phyloP scores from a whole-genome alignment of 805 yeast species.

The Starmerella scarabaei region DNA sequence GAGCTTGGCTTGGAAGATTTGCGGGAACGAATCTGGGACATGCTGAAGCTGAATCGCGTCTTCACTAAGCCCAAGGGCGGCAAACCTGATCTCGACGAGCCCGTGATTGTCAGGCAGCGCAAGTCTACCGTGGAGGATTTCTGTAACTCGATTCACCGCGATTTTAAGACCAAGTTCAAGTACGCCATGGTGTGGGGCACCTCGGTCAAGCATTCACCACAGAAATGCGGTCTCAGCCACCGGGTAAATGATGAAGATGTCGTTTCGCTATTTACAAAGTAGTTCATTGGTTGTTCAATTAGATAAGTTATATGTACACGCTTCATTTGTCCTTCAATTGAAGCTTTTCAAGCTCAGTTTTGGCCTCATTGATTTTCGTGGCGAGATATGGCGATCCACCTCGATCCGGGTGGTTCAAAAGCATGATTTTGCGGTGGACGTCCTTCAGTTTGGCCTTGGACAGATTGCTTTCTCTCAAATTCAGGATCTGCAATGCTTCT shows the following conservation, averaged over 20 bases:
- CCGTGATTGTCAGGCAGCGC: conserved; percentile 71
- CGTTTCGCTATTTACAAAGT: conserved; percentile 78
- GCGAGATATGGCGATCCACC: conserved; percentile 78
- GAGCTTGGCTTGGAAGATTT: conserved; percentile 78
- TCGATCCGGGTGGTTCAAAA: conserved; percentile 75
- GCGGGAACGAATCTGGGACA: conserved; percentile 86
- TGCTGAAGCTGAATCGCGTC: conserved; percentile 62
- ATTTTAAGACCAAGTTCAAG: conserved; percentile 80
- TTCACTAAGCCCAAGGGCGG: conserved; percentile 78
- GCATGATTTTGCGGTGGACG: conserved; percentile 64
- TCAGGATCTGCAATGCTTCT: conserved; percentile 78
- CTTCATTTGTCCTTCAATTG: conserved; percentile 19
- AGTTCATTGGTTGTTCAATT: conserved; percentile 12
- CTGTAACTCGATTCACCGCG: conserved; percentile 85
- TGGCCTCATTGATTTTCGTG: conserved; percentile 77
- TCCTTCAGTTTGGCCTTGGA: conserved; percentile 39
- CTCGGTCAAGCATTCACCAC: conserved; percentile 89
- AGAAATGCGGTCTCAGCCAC: conserved; percentile 84
- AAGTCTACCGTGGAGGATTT: conserved; percentile 71
- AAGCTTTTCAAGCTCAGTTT: conserved; percentile 55
- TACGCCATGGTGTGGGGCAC: conserved; percentile 96
- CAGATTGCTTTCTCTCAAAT: conserved; percentile 36
- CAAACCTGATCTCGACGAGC: conserved; percentile 70
- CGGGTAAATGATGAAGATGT: conserved; percentile 86
- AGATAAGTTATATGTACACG: not conserved